Evolutionary conservation across 2,329 filamentous ascomycete species (phyloP).

Genomic region (Cercospora brassicicola): DNA sequence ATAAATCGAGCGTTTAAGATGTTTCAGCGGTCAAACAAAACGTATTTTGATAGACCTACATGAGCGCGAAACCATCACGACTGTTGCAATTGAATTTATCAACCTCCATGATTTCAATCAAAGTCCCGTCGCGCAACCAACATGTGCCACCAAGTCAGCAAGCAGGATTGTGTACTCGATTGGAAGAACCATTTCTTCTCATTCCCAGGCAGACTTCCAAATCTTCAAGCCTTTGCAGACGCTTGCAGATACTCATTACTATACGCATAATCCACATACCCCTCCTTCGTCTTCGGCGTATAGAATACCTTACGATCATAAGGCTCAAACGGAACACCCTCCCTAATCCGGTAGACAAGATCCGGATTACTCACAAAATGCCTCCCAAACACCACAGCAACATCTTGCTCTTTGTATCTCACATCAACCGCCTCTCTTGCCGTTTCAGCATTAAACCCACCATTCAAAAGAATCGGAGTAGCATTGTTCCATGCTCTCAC

Average conservation of each 20-base stretch:
- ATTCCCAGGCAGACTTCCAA: too few relatives aligned
- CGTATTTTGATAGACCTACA: too few relatives aligned
- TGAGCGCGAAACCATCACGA: too few relatives aligned
- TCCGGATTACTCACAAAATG: slow-evolving; percentile 53
- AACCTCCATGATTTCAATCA: too few relatives aligned
- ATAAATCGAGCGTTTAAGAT: background rate
- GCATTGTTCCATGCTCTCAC: slow-evolving; percentile 48
- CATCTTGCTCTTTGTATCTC: slow-evolving; percentile 43
- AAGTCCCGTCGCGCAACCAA: too few relatives aligned
- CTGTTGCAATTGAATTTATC: too few relatives aligned
- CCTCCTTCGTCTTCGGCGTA: slow-evolving; percentile 39
- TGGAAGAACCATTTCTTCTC: too few relatives aligned
- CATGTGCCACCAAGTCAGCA: too few relatives aligned
- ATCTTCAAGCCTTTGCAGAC: too few relatives aligned
- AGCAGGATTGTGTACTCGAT: too few relatives aligned
- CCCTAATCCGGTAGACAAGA: slow-evolving; percentile 47
- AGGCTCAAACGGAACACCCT: slow-evolving; percentile 43
- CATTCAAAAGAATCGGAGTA: slow-evolving; percentile 52
- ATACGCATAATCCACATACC: slow-evolving; percentile 40
- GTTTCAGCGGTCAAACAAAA: too few relatives aligned
- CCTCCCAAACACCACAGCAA: slow-evolving; percentile 51
- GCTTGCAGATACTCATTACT: background rate
- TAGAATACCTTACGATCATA: slow-evolving; percentile 52
- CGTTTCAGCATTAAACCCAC: slow-evolving; percentile 43
- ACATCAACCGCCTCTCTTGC: slow-evolving; percentile 37